Conservation (phyloP, 2,329 filamentous ascomycete genomes). For the Pseudofabraea citricarpa region DNA sequence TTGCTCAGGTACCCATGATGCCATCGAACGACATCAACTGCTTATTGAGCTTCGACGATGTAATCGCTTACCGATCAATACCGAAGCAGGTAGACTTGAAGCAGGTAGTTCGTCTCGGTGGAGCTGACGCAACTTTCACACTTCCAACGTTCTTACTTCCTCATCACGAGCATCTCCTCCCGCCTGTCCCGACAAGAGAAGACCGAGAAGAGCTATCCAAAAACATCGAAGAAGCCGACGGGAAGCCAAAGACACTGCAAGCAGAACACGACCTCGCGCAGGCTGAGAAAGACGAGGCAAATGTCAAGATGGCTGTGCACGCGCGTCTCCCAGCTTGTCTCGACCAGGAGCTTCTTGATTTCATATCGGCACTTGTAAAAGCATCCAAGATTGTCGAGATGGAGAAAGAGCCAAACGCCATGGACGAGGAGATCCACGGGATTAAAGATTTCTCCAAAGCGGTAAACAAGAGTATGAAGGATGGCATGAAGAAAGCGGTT, state of each 20-base stretch:
- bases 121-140: slow-evolving; percentile 42
- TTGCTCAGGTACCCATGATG: slow-evolving; percentile 43
- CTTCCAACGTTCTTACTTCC: slow-evolving; percentile 46
- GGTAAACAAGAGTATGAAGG: slow-evolving; percentile 31
- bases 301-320: slow-evolving; percentile 42
- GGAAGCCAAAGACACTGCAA: slow-evolving; percentile 37
- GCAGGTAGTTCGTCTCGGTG: slow-evolving; percentile 44
- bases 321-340: slow-evolving; percentile 43
- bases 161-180: slow-evolving; percentile 49
- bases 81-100: slow-evolving; percentile 36
- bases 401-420: slow-evolving; percentile 34
- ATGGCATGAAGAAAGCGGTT: slow-evolving; percentile 41
- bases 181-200: slow-evolving; percentile 31
- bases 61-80: slow-evolving; percentile 43
- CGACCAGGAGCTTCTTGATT: slow-evolving; percentile 47
- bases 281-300: slow-evolving; percentile 40
- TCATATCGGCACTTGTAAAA: slow-evolving; percentile 49
- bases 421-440: slow-evolving; percentile 25
- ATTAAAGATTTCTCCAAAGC: slow-evolving; percentile 25
- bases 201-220: slow-evolving; percentile 29
- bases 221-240: slow-evolving; percentile 36
- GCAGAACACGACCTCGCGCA: slow-evolving; percentile 34
- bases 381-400: slow-evolving; percentile 51
- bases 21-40: slow-evolving; percentile 42
- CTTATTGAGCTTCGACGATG: slow-evolving; percentile 39